A percentile compares a stretch with the other conserved stretches of the same genome.
These are phyloP conservation scores for Cercospora sojina DNA, from an alignment of 2,329 filamentous ascomycete species.

Conservation along the genomic window DNA sequence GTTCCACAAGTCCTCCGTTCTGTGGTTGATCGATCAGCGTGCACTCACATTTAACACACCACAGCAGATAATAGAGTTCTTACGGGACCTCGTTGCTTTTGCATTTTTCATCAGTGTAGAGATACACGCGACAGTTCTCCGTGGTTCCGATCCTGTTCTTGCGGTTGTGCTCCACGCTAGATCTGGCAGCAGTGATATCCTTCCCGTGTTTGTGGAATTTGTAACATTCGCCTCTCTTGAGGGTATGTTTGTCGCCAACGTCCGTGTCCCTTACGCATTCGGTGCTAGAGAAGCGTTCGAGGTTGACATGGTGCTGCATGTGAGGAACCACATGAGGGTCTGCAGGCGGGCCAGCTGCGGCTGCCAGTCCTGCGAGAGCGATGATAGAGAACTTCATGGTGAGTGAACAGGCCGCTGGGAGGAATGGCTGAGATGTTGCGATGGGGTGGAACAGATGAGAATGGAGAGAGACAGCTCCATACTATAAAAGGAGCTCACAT, in stretches of 20 bases:
- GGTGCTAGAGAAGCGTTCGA: background rate
- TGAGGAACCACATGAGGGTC: background rate
- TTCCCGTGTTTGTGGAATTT: background rate
- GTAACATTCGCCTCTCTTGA: background rate
- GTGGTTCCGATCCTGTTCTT: background rate
- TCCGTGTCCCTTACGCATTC: background rate
- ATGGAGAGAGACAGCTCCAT: background rate
- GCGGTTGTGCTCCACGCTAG: background rate
- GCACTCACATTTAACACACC: background rate
- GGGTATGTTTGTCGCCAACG: background rate
- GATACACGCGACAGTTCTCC: slow-evolving; percentile 3
- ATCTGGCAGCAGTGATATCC: background rate
- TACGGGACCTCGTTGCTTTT: background rate
- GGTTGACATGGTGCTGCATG: slow-evolving; percentile 8
- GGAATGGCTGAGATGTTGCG: background rate
- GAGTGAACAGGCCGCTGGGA: background rate
- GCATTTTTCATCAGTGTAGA: slow-evolving; percentile 1
- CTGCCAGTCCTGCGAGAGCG: background rate
- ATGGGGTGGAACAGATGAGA: background rate
- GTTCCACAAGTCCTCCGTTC: slow-evolving; percentile 1
- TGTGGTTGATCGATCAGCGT: background rate
- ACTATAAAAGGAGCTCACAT: background rate
- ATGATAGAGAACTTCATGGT: slow-evolving; percentile 7
- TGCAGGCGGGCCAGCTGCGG: background rate
- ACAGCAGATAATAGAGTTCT: background rate